Evolutionary conservation across 768 basidiomycete species (phyloP).

Genomic region (Austroboletus eburneus): DNA sequence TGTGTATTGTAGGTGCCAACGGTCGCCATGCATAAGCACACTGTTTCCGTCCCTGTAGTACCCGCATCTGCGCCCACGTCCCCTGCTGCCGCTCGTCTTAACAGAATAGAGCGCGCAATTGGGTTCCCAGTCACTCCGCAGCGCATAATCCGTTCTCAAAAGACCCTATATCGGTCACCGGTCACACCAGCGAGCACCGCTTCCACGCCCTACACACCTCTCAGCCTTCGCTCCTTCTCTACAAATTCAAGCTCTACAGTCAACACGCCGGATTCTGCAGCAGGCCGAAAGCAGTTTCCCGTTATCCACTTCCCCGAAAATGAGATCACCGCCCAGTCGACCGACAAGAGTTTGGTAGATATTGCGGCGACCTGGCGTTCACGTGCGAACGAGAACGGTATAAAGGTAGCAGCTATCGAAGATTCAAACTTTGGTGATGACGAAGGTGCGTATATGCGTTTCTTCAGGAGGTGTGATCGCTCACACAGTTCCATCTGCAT

Average conservation of each 20-base stretch:
- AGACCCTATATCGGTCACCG: conserved; percentile 51
- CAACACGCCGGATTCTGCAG: conserved; percentile 51
- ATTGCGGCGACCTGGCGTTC: conserved; percentile 69
- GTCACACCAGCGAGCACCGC: conserved; percentile 50
- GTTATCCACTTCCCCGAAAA: conserved; percentile 44
- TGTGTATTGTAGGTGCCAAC: conserved; percentile 9
- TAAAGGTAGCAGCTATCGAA: conserved; percentile 49
- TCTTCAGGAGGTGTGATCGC: conserved; percentile 7
- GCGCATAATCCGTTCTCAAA: conserved; percentile 46
- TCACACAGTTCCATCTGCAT: conserved; percentile 9
- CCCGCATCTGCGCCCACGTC: conserved; percentile 45
- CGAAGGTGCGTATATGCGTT: conserved; percentile 39
- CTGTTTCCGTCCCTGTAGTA: conserved; percentile 27
- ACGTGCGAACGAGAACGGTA: conserved; percentile 66
- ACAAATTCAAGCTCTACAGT: conserved; percentile 48
- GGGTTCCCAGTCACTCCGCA: conserved; percentile 61
- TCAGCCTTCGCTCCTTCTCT: conserved; percentile 61
- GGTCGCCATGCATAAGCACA: conserved; percentile 28
- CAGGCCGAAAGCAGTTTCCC: conserved; percentile 40
- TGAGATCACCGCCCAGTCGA: conserved; percentile 21
- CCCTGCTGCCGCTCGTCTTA: conserved; percentile 36
- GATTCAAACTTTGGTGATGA: conserved; percentile 43
- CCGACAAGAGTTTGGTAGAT: conserved; percentile 51
- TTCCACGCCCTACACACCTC: conserved; percentile 63
- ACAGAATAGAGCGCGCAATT: conserved; percentile 26